These are phyloP conservation scores for Pythium pyrilobum DNA, from an alignment of 352 stramenopile genomes.

Conservation along the genomic window DNA sequence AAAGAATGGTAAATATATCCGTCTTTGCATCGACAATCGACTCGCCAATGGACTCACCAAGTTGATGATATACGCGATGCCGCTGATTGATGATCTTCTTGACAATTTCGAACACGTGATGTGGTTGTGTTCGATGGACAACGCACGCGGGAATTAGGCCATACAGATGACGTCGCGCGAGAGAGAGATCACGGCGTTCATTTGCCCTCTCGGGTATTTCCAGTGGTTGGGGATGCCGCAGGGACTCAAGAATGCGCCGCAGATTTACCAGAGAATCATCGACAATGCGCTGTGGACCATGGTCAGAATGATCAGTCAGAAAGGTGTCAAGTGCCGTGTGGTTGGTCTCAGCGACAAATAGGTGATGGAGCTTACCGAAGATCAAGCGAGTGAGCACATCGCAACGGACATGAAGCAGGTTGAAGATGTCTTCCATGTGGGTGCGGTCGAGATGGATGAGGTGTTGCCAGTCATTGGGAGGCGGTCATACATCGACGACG, in stretches of 20 bases:
- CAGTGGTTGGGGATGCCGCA: conserved; percentile 7
- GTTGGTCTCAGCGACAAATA: neutral
- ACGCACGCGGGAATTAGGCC: neutral
- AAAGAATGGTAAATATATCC: conserved; percentile 20
- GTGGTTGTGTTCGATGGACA: conserved; percentile 2
- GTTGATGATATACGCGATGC: conserved; percentile 12
- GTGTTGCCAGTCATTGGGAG: too few species aligned
- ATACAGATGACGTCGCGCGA: neutral
- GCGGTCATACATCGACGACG: too few species aligned
- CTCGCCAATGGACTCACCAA: conserved; percentile 2
- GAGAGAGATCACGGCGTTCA: conserved; percentile 1
- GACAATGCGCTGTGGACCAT: conserved; percentile 9
- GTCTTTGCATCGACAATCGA: conserved; percentile 16
- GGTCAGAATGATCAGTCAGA: neutral
- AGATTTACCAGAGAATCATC: conserved; percentile 9
- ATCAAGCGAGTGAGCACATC: neutral
- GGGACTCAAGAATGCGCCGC: conserved; percentile 10
- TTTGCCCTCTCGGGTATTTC: conserved; percentile 4
- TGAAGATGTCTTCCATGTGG: neutral
- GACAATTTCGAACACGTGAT: neutral
- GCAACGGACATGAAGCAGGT: neutral
- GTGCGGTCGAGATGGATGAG: neutral
- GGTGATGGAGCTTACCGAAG: neutral
- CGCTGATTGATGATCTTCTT: conserved; percentile 5
- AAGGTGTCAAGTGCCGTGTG: neutral